Base-by-base conservation (phyloP, 352 stramenopile genomes). In the Thraustochytrium sp. region DNA sequence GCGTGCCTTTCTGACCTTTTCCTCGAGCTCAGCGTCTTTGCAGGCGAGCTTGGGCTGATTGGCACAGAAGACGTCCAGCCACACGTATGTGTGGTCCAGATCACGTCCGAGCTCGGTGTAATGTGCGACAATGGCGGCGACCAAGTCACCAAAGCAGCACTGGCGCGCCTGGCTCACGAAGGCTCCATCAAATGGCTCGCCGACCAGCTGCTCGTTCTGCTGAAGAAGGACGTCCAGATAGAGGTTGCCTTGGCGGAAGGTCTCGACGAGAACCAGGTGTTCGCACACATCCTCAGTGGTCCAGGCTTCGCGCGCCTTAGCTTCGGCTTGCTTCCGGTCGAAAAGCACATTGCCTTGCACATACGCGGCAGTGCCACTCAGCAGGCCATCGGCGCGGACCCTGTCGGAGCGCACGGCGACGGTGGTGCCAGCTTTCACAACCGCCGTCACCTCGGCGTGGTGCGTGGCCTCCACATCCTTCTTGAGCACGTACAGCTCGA, bases 121-220 rank as follows among this genome's bases (percentile, higher is more conserved):
- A 48, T 76, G 31, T 4, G 4, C 29, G 3, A 68, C 36, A 26
- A 80, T 31, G 11, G 72, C n/a, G 42, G 3, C 46, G 9, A 80
- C 29, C 3, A 80, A 26, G n/a, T 53, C 54, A 5, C 4, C 72
- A 75, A 80, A 80, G 4, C n/a, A 23, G n/a, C 29, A 54, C 8
- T 76, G 4, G 36, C 48, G 72, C 48, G 72, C 72, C 34, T 80
- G 48, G 54, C 72, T 72, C 49, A 80, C 49, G 23, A 80, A 80
- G 26, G 72, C 72, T 4, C 72, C 72, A 9, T 77, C 65, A 76
- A 37, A 77, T 5, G 21, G 18, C 23, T 75, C 23, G 36, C 65
- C 65, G n/a, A 59, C 49, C 9, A 31, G 49, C 49, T 9, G 4
- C 11, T 59, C n/a, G 16, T 59, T 23, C 29, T 59, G 3, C 11